Percentiles rank a stretch among this genome's conserved stretches.
Evolutionary conservation across 1,284 basidiomycete species (phyloP).

Genomic region (Apiotrichum laibachii): DNA sequence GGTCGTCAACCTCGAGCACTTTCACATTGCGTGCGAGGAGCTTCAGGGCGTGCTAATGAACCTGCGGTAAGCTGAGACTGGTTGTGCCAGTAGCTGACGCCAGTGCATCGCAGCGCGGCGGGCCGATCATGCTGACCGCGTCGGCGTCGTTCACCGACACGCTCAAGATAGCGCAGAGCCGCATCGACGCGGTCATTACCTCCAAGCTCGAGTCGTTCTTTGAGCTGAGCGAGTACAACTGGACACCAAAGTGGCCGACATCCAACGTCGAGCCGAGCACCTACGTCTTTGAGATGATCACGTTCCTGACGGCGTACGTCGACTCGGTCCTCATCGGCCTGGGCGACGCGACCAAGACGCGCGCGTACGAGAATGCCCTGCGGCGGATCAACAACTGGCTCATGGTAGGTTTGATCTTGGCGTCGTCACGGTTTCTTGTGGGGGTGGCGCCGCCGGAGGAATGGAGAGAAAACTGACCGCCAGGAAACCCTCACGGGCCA

Average conservation of each 20-base stretch:
- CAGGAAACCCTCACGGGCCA: conserved; percentile 43
- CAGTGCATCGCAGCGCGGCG: conserved; percentile 78
- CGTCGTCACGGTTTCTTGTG: background rate
- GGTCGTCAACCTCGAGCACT: conserved; percentile 89
- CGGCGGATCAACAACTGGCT: conserved; percentile 80
- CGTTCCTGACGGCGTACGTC: conserved; percentile 94
- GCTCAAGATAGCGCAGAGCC: conserved; percentile 66
- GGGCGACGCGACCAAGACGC: conserved; percentile 73
- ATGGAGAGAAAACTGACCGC: background rate
- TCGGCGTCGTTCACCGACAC: conserved; percentile 62
- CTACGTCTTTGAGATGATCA: conserved; percentile 91
- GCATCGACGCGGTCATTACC: conserved; percentile 78
- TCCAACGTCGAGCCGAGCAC: conserved; percentile 66
- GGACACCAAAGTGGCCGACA: conserved; percentile 61
- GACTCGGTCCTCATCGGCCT: conserved; percentile 82
- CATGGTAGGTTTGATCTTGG: conserved; percentile 58
- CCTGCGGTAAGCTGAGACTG: conserved; percentile 56
- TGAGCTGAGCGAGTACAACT: conserved; percentile 90
- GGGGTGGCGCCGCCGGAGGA: background rate
- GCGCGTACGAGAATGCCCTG: conserved; percentile 81
- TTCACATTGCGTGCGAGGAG: conserved; percentile 79
- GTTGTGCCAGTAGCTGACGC: background rate
- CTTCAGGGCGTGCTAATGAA: conserved; percentile 82
- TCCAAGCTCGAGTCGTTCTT: conserved; percentile 97
- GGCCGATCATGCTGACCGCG: conserved; percentile 57